Evolutionary conservation across 2,329 filamentous ascomycete species (phyloP), one percentile per base, ranked within the genome.

Genomic region (Pseudogymnoascus sp.): DNA sequence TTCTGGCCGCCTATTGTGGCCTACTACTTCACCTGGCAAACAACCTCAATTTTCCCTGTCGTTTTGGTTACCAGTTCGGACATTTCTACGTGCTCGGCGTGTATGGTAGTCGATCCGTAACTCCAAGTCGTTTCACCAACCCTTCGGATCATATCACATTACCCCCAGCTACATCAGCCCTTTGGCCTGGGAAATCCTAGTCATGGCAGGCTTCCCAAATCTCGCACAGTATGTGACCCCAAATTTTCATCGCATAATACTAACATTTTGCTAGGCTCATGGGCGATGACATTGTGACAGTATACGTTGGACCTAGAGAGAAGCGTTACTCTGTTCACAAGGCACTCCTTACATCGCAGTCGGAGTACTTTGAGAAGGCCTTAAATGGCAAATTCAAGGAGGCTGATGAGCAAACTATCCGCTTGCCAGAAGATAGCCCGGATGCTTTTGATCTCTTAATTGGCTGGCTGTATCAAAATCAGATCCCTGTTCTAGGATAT

Each of bases 271-370:
- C 9, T 20, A 53, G 47, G 11, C 47, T 53, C n/a, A 67, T 68
- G 39, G 67, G 67, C 3, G 41, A 38, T 4, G 64, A 64, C 9
- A 57, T 67, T 3, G 65, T 68, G 5, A 57, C 62, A 4, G 59
- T 71, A 22, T 62, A 60, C 8, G 69, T 66, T 9, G 68, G 69
- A 14, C 47, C 60, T 20, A 61, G 68, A 36, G 15, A 33, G 11
- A 64, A 65, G 15, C 53, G 59, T 4, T 70, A 65, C 60, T 30
- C 63, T 6, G 59, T 69, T 8, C 69, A 70, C 37, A 68, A 68
- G 20, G 50, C 62, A 5, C 61, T 70, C 4, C 62, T 71, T 22
- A 63, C 63, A 28, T 59, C 62, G 4, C 62, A 66, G 22, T 69
- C 67, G 1, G 38, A 57, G 5, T 69, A 64, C 61, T 69, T 71